A percentile compares a stretch with the other conserved stretches of the same genome.
Conservation (phyloP, 441 rosid genomes). For the Corymbia calophylla region DNA sequence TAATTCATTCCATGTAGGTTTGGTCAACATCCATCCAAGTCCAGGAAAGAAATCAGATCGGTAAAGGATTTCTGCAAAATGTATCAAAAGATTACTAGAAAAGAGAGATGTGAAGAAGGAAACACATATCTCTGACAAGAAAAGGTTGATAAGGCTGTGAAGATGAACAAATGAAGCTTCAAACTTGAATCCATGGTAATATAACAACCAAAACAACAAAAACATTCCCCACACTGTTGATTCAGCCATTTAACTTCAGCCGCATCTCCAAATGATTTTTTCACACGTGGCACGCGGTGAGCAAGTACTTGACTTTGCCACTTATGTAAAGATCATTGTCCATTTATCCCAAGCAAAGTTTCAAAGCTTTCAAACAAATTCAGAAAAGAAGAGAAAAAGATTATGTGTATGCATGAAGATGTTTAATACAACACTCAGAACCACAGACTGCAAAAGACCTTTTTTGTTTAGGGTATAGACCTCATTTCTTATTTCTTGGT, state of each 20-base stretch:
- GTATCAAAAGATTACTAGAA: constrained; percentile 8
- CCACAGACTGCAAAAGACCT: background rate
- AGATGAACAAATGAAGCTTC: background rate
- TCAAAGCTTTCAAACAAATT: background rate
- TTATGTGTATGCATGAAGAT: background rate
- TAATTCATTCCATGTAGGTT: constrained; percentile 83
- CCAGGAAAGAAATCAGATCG: constrained; percentile 99
- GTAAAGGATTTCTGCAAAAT: constrained; percentile 67
- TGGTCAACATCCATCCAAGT: constrained; percentile 96
- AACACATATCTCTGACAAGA: background rate
- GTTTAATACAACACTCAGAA: background rate
- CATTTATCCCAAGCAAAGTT: background rate
- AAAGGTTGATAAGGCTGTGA: background rate
- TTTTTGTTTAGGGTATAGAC: background rate
- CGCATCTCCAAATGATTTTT: background rate
- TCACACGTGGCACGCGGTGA: background rate
- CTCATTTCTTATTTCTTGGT: background rate
- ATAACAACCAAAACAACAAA: background rate
- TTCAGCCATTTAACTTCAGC: background rate
- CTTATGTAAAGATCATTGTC: background rate
- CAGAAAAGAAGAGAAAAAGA: background rate
- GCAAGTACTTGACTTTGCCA: background rate
- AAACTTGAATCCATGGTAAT: background rate
- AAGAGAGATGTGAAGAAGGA: background rate
- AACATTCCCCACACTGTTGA: background rate